Percentiles rank a stretch among this genome's conserved stretches.
Evolutionary conservation across 164 flowering plant species (phyloP).

Genomic region (Kingdonia uniflora): DNA sequence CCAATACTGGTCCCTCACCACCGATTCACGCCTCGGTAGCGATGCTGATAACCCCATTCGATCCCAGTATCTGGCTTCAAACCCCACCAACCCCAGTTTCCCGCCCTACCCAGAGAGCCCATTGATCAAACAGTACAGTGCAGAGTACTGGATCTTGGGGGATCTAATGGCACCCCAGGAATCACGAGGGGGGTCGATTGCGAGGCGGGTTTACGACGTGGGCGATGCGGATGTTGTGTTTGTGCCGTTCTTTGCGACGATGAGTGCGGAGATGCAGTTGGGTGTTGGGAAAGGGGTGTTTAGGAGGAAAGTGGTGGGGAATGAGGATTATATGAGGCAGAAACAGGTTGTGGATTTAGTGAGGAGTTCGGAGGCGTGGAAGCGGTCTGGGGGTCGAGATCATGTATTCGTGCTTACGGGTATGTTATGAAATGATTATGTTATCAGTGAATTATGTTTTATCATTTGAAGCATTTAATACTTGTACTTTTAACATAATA

Average conservation of each 20-base stretch:
- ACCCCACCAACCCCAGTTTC: constrained; percentile 11
- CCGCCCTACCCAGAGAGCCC: constrained; percentile 83
- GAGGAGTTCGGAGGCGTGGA: constrained; percentile 57
- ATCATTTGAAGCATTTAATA: too few species aligned
- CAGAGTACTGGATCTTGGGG: constrained; percentile 90
- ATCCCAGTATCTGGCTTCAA: constrained; percentile 12
- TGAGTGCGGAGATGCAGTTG: constrained; percentile 87
- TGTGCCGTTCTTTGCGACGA: constrained; percentile 89
- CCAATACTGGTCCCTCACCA: too few species aligned
- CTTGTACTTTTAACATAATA: too few species aligned
- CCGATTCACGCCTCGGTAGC: too few species aligned
- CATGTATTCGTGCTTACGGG: too few species aligned
- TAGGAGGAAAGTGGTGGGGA: constrained; percentile 50
- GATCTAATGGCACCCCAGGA: constrained; percentile 64
- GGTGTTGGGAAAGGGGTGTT: constrained; percentile 48
- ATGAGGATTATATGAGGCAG: constrained; percentile 85
- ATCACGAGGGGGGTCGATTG: too few species aligned
- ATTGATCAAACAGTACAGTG: constrained; percentile 88
- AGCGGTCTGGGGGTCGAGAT: too few species aligned
- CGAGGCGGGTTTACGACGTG: too few species aligned
- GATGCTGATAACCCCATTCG: not conserved
- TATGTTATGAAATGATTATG: too few species aligned
- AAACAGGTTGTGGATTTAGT: constrained; percentile 59
- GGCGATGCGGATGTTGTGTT: constrained; percentile 19
- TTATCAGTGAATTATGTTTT: too few species aligned